Evolutionary conservation across 192 early-diverging fungal genomes (phyloP).

Genomic region (Podila horticola): DNA sequence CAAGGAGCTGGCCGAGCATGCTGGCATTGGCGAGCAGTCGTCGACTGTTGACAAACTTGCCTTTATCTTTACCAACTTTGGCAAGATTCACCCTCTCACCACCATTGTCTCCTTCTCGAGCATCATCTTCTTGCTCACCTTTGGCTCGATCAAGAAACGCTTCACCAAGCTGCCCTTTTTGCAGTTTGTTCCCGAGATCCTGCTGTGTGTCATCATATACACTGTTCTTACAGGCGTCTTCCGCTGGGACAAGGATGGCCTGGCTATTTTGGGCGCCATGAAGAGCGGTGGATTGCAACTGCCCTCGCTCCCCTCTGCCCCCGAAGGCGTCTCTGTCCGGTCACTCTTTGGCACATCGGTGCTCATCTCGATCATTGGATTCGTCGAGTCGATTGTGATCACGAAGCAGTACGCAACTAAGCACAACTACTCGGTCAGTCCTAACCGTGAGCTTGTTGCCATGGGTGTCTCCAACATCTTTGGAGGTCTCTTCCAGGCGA

Average conservation of each 20-base stretch:
- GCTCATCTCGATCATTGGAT: constrained; percentile 95
- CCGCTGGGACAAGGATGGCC: constrained; percentile 77
- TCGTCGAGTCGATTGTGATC: constrained; percentile 96
- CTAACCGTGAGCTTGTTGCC: constrained; percentile 97
- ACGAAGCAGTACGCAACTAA: constrained; percentile 92
- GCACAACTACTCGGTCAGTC: constrained; percentile 91
- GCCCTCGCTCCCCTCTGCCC: constrained; percentile 69
- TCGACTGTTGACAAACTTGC: constrained; percentile 84
- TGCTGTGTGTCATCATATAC: constrained; percentile 83
- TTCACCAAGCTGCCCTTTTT: constrained; percentile 63
- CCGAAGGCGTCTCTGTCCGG: constrained; percentile 68
- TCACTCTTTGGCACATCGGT: constrained; percentile 84
- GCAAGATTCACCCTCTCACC: constrained; percentile 75
- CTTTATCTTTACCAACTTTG: constrained; percentile 73
- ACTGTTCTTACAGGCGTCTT: constrained; percentile 71
- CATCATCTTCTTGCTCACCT: constrained; percentile 73
- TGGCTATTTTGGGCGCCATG: constrained; percentile 84
- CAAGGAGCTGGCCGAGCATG: constrained; percentile 45
- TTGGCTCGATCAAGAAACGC: constrained; percentile 65
- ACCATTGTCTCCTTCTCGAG: constrained; percentile 75
- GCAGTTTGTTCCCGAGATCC: constrained; percentile 92
- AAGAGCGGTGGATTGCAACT: constrained; percentile 68
- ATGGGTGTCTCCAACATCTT: constrained; percentile 90
- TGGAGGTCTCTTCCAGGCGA: constrained; percentile 77
- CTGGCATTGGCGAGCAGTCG: constrained; percentile 68